Base-by-base conservation (phyloP, 306 rosid species). In the Adenanthera pavonina region DNA sequence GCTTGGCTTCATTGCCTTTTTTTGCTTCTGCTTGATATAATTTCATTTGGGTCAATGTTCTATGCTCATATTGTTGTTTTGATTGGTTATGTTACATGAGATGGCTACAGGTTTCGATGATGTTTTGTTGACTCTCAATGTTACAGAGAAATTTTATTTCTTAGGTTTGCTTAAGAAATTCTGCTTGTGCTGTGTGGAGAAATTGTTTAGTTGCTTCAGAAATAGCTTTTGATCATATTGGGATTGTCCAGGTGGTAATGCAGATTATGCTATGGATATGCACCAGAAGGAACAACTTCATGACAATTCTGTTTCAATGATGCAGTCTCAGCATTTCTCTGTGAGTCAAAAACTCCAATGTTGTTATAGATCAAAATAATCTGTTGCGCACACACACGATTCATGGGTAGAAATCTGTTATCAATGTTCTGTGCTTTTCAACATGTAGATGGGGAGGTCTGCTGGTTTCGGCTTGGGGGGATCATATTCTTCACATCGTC, bases 261-360 rank as follows among this genome's bases (percentile, higher is more conserved):
- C 93, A 78, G 99, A 93, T 84, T 93, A 83, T 89, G 78, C 86
- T 1, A 89, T 96, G 93, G 97, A 96, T 82, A 92, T 96, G 93
- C 97, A 95, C 88, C 99, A 93, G 89, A 96, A 92, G 87, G 99
- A 96, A 46, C 99, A 95, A 83, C 96, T 91, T 75, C 99, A 92
- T 72, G 99, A 96, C 80, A 96, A 86, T 81, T 70, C 96, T 11
- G 81, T 89, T 84, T 86, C 98, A 14, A 92, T 96, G 94, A 91
- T 96, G 97, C 99, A 96, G 84, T 89, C 97, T 51, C 98, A 91
- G 85, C 98, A 96, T 84, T 96, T 96, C 91, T 66, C 98, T 20
- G 99, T 96, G 89, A 80, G 97, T 88, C 73, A 36, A 72, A 75
- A n/a, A 56, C 62, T 19, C 34, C 0, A 54, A 54, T 19, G 34